Base-by-base conservation (phyloP, 2,329 filamentous ascomycete species). In the Trichoderma aggressivum region DNA sequence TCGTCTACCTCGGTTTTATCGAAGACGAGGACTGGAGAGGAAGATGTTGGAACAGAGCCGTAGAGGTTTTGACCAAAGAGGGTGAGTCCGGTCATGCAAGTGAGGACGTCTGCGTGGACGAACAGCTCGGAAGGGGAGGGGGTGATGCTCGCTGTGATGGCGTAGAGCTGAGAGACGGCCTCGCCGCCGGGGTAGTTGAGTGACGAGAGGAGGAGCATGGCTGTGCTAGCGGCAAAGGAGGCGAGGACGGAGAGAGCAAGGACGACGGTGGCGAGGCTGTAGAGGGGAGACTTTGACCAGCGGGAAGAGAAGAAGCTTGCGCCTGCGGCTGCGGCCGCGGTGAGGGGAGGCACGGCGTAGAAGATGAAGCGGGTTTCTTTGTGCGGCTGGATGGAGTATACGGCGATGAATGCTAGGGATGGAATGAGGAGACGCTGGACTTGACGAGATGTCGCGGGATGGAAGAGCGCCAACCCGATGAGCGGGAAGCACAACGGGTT, bases 341-440 rank as follows among this genome's bases (percentile, higher is more conserved):
- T 97, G 34, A 98, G 83, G 0, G 91, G 86, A 0, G 96, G 96
- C 28, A 97, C 86, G 66, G 89, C 86, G 82, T 98, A 98, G 76
- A 98, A 90, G 75, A 99, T 91, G 84, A 99, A 99, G 21, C 96
- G 92, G 79, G 94, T 92, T 82, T 99, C 96, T 80, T 99, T 99
- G 83, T 99, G 96, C 0, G 95, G 94, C 73, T 97, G 92, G 64
- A 94, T 76, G 74, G 94, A 97, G 84, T 97, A 98, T 56, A 97
- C 80, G 5, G 86, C 86, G 24, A 97, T 85, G 80, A 94, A 99
- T 34, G 87, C 80, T 2, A 97, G 74, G 11, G 88, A 86, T 0
- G 96, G 94, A 3, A 91, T 75, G 5, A 92, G 84, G 0, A 93
- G 76, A 7, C 84, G 82, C 18, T 81, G 78, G 0, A 85, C 83